Base-by-base conservation (phyloP, 139 green algal species). In the Nannochloris sp. region DNA sequence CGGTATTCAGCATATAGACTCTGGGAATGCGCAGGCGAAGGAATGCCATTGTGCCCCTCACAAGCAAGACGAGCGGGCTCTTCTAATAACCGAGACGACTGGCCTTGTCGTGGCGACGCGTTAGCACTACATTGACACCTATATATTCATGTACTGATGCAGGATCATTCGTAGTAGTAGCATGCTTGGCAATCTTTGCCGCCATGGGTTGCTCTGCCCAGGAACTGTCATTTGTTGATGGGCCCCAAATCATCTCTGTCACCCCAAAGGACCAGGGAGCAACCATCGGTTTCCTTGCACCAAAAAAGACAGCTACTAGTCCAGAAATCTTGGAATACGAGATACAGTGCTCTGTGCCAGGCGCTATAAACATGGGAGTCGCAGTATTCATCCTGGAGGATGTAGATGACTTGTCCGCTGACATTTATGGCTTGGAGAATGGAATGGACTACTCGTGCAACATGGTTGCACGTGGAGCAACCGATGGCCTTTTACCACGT, bases 391-490 rank as follows among this genome's bases (percentile, higher is more conserved):
- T 53, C 18, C 6, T 25, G 8, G 46, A 53, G n/a, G 46, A 53
- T 9, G 46, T 53, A 9, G 11, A 19, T 19, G 46, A 53, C n/a
- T 19, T 21, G 18, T 25, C 18, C 2, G 46, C 37, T 21, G 31
- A 23, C 34, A 55, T 66, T 15, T 24, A 40, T 31, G 60, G 60
- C 11, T 44, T 66, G 29, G 15, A 24, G 15, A 66, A 66, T 53
- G 60, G 36, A 15, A 44, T 49, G 15, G 48, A 55, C 15, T 66
- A 55, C 34, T 21, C 23, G 24, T 66, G 60, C 24, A 44, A 21
- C 16, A 66, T 66, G 46, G 15, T 66, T 53, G 60, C 60, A n/a
- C 60, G 36, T 8, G 60, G 24, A 29, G 57, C 23, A 23, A 58
- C 36, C 9, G 60, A 44, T 57, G 36, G 60, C 2, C 15, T 54